Evolutionary conservation across 2,329 filamentous ascomycete genomes (phyloP), one percentile per base, ranked within the genome.

Genomic region (Trichophyton benhamiae): DNA sequence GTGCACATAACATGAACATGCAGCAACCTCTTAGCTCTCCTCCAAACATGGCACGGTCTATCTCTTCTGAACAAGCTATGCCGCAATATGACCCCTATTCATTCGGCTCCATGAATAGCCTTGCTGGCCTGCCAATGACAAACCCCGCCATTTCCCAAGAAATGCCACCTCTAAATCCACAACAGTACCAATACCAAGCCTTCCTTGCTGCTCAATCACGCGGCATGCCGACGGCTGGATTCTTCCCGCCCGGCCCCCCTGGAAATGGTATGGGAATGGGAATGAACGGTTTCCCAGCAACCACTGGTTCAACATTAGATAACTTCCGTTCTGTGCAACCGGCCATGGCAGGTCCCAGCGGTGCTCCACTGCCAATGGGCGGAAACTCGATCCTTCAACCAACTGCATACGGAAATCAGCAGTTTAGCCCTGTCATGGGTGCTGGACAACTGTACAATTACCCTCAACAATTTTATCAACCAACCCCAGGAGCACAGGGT

Each of bases 151-250:
- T 73, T 62, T 65, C 69, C 27, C 75, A 74, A 62, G 76, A 77
- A 42, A 66, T 74, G 61, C 67, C 72, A 53, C 74, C 76, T 48
- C 69, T 80, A 53, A 73, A 72, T 15, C 77, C 76, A 55, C 79
- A 81, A 61, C 79, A 82, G 66, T 68, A 82, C 33, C 83, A 84
- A 67, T 85, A 84, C 66, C 83, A 84, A 68, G 75, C 76, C 38
- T 78, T 82, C 67, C 71, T 82, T 25, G 78, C 79, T 52, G 68
- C 78, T 62, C 74, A 79, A 66, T 68, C 71, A 7, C 75, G 76
- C 22, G 74, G 75, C 3, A 70, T 76, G 42, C 72, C 75, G 11
- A 70, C 76, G 63, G 73, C 67, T 57, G 77, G 75, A 46, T 75
- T 78, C 61, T 80, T 80, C 63, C 73, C 74, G 2, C 74, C 77